Evolutionary conservation across 768 basidiomycete genomes (phyloP), one percentile per base, ranked within the genome.

Genomic region (Tephrocybe sp.): DNA sequence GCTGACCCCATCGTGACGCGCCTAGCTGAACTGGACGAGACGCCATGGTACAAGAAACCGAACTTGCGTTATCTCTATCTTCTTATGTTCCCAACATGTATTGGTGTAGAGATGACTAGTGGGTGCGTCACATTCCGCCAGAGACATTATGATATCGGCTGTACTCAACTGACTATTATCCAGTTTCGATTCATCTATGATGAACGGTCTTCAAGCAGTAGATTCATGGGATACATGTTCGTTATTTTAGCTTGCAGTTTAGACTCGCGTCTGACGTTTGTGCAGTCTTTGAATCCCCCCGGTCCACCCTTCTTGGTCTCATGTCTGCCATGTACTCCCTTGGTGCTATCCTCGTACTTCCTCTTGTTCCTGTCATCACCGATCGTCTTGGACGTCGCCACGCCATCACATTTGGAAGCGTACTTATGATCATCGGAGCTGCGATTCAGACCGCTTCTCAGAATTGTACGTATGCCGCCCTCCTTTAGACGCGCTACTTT

Each of bases 61-160:
- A 84, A 84, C 54, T 64, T 86, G 51, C 67, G 82, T 18, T 29
- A 70, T 19, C 54, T 84, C 36, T 84, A 84, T 62, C 49, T 84
- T 21, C 40, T 83, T 42, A 70, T 84, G 61, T 66, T 83, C 52
- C 83, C 81, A 12, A 79, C 82, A 31, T 79, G 79, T 52, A 74
- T 82, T 23, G 80, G 80, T 19, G 79, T 81, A 13, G 82, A 82
- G 63, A 82, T 80, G 75, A 82, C 80, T 1, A 77, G 76, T 58
- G 79, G 79, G 76, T 80, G 53, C 44, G 71, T 64, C 13, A 7
- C 11, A 30, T 4, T 36, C 11, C 21, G n/a, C 10, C 21, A 23
- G 39, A 16, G 8, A 19, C 37, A 3, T 38, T 40, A n/a, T n/a
- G n/a, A n/a, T n/a, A n/a, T n/a, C n/a, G n/a, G n/a, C n/a, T n/a